Evolutionary conservation across 83 land plant species (phyloP).

Genomic region (Picea mariana): DNA sequence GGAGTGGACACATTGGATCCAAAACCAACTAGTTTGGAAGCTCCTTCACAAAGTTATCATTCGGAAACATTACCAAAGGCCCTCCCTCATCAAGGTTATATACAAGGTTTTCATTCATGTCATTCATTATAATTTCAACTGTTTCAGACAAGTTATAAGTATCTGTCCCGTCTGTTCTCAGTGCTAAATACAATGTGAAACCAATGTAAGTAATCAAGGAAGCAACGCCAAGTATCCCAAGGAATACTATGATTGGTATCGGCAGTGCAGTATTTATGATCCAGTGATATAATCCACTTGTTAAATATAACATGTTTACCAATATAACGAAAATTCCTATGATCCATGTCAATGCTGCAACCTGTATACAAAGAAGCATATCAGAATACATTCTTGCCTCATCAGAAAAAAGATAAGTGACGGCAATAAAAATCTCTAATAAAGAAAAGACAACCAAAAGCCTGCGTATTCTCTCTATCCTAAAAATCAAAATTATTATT

Average conservation of each 20-base stretch:
- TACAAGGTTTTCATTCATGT: background rate
- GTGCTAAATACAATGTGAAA: conserved; percentile 14
- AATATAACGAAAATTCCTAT: conserved; percentile 15
- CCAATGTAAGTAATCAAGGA: background rate
- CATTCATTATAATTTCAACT: conserved; percentile 3
- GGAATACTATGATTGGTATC: background rate
- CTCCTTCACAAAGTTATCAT: conserved; percentile 11
- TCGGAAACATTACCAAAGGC: background rate
- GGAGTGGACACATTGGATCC: too few species aligned
- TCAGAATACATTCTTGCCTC: background rate
- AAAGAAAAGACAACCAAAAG: background rate
- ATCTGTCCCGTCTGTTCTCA: conserved; percentile 18
- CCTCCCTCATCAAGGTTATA: background rate
- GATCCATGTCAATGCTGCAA: conserved; percentile 20
- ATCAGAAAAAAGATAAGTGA: background rate
- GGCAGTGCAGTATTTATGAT: conserved; percentile 1
- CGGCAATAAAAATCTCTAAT: background rate
- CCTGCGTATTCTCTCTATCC: background rate
- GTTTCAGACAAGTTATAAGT: conserved; percentile 7
- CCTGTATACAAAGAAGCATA: conserved; percentile 14
- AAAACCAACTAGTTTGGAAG: too few species aligned
- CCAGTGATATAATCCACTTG: conserved; percentile 22
- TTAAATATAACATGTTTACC: conserved; percentile 25
- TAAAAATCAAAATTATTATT: background rate
- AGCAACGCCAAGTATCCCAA: conserved; percentile 12